Evolutionary conservation across 2,329 filamentous ascomycete genomes (phyloP), one percentile per base, ranked within the genome.

Genomic region (Epichloe aotearoae): DNA sequence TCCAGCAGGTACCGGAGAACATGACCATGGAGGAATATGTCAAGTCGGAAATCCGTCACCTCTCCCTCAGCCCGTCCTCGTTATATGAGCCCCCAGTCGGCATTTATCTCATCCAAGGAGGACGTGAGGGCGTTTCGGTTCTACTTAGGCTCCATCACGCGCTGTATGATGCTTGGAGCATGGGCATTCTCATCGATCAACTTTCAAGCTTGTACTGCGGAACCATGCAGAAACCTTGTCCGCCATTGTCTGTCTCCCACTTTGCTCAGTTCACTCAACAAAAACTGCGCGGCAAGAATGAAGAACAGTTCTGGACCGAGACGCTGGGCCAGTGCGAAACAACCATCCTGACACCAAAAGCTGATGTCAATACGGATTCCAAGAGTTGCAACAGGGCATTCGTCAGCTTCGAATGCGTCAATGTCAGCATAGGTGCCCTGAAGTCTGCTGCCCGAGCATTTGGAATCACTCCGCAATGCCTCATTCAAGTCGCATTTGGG

Each of bases 401-500:
- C 34, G 38, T 43, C 37, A 39, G 15, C 3, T 42, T 50, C 33
- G 51, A 53, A n/a, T 53, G 52, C 36, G 19, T 38, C 8, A 39
- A 47, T 34, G 47, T 47, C n/a, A 40, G 34, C 45, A 37, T 44
- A 15, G 30, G 3, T 19, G 44, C 52, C 14, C 49, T 53, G 34
- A 49, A 53, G 45, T 36, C 44, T 20, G 49, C 52, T 2, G 52
- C 52, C 12, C 52, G 49, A 4, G 7, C 37, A 17, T 38, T 23
- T 12, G 52, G 45, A 14, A 39, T 53, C 34, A 48, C 49, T n/a
- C 20, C 42, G 12, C 52, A 53, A 6, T 44, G 38, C 23, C 40
- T 53, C 19, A 38, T 53, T 33, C 30, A 48, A 15, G 52, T 46
- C 20, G 52, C 48, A 36, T 53, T 53, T 36, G 52, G 33, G n/a